Base-by-base conservation (phyloP, 1,284 basidiomycete species). In the Melampsora larici-populina region DNA sequence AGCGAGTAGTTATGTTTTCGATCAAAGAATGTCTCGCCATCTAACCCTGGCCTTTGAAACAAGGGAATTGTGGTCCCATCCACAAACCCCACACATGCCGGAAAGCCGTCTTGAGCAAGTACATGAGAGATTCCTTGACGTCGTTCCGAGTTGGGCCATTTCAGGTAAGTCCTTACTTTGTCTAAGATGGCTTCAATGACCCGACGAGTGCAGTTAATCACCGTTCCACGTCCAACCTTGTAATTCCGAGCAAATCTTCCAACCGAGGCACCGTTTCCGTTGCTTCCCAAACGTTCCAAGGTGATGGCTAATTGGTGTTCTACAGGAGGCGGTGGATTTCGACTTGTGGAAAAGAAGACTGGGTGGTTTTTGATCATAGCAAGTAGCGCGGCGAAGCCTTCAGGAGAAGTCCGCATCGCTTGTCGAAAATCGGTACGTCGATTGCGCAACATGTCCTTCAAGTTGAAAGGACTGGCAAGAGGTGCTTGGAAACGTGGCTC, bases 211-310 rank as follows among this genome's bases (percentile, higher is more conserved):
- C 36, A 40, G 24, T 70, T 48, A 21, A 70, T 46, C n/a, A 70
- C 48, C 13, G 48, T 24, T 29, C 24, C 36, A 36, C 36, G 36
- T 36, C 36, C 36, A 51, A 29, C 36, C 18, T 21, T 26, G 31
- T 48, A 31, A 70, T 26, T 48, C 21, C 48, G 5, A 29, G 68
- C 68, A 70, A 70, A 31, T 24, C 24, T 13, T 15, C 68, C 46
- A 49, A 70, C 68, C 5, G 68, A 70, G n/a, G 68, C 68, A 33
- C 68, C 68, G 31, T 70, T 70, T 33, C 68, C 43, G 48, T 51
- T 70, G 51, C 5, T n/a, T n/a, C n/a, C n/a, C n/a, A n/a, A n/a
- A n/a, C n/a, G n/a, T n/a, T n/a, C n/a, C n/a, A n/a, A n/a, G 13
- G 48, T 48, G 11, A 71, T 15, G 1, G 70, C 55, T 21, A 60